Evolutionary conservation across 257 asterid species (phyloP), one percentile per base, ranked within the genome.

Genomic region (Sherardia arvensis): DNA sequence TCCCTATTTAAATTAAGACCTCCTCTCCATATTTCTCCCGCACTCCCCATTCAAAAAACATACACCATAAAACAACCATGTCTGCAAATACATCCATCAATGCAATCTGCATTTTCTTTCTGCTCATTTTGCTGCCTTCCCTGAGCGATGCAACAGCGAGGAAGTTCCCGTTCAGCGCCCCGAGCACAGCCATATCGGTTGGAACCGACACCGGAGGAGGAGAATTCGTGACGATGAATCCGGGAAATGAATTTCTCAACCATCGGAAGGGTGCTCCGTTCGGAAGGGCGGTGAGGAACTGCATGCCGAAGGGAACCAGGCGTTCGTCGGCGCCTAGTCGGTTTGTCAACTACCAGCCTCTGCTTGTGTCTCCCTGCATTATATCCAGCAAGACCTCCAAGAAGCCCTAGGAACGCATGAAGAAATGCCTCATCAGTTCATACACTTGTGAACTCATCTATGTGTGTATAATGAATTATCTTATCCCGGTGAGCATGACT

Each of bases 321-420:
- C 95, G 77, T 61, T 80, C 98, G 5, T 91, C 98, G 0, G 95
- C 88, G 5, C 98, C 98, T 1, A 88, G 96, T 66, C 91, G 94
- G 5, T 83, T 56, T 55, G 94, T 83, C 32, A 91, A 91, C 40
- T 79, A 74, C 23, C 83, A 81, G 17, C 68, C 81, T 6, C 73
- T 80, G 6, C 88, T 90, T 15, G 73, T 85, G 8, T 64, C 49
- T 20, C 66, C 77, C 38, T 89, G 96, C 70, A 12, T 26, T 3
- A 45, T 83, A 2, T 75, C 53, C 71, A 58, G 61, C 51, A 29
- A 67, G 34, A 47, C 23, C 47, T 51, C 33, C 21, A 36, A 51
- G 49, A 36, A 38, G 43, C 60, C 67, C n/a, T 63, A 55, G 58
- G 54, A 47, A 26, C 7, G 8, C 5, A 43, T 27, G 20, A 8